Conservation (phyloP, 164 flowering plant genomes). For the Magnolia sinica region DNA sequence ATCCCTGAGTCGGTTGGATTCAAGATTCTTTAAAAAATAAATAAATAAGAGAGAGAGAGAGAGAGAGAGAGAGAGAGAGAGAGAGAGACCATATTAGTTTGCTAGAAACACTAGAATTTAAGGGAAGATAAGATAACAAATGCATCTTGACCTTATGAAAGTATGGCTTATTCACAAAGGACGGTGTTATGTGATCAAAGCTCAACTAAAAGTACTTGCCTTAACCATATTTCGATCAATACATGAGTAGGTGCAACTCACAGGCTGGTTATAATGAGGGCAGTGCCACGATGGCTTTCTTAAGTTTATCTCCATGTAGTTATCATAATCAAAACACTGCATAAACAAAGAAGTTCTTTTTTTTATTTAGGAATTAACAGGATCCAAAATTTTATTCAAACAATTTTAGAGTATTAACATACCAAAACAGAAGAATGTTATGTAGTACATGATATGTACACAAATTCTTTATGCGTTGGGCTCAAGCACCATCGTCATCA, state of each 20-base stretch:
- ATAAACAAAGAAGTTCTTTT: neutral
- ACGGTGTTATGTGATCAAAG: too few relatives aligned
- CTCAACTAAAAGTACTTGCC: conserved; percentile 37
- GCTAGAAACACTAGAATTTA: neutral
- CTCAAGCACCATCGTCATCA: too few relatives aligned
- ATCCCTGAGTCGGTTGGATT: conserved; percentile 58
- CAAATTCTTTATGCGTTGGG: too few relatives aligned
- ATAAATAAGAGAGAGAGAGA: too few relatives aligned
- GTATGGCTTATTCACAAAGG: neutral
- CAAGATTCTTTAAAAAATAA: conserved; percentile 52
- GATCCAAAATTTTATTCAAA: too few relatives aligned
- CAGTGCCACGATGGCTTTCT: conserved; percentile 89
- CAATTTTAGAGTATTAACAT: too few relatives aligned
- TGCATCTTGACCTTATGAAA: neutral
- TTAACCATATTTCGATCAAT: conserved; percentile 64
- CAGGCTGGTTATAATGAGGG: conserved; percentile 75
- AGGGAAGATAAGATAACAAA: neutral
- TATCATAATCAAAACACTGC: conserved; percentile 79
- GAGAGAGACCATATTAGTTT: neutral
- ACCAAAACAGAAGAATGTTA: too few relatives aligned
- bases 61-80: neutral
- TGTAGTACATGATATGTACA: too few relatives aligned
- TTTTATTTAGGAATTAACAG: too few relatives aligned
- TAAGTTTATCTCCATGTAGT: conserved; percentile 60
- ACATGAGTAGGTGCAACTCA: conserved; percentile 58